Evolutionary conservation across 108 stramenopile species (phyloP), one percentile per base, ranked within the genome.

Genomic region (Stephanodiscus triporus): DNA sequence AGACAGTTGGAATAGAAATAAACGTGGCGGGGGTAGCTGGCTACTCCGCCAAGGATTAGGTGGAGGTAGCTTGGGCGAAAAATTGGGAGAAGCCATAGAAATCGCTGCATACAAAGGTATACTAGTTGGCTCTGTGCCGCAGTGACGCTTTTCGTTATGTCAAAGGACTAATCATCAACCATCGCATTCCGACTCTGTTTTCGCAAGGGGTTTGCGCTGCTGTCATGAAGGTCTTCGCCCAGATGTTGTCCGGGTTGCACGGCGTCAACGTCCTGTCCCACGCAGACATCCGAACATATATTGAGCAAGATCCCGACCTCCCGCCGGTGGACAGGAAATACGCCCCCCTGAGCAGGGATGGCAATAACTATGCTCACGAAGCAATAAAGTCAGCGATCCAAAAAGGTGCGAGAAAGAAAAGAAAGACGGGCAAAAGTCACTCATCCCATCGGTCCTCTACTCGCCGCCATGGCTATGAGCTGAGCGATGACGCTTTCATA

Each of bases 1-100:
- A 20, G 50, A 84, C 26, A 54, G 58, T 38, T 49, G 65, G 26
- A 58, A 48, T 4, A 60, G 34, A 22, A 68, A 71, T 17, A 82
- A 82, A 64, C 80, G 80, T n/a, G 85, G 85, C 13, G 85, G 88
- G 23, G 92, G 95, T n/a, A 91, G 86, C 63, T 96, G 95, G 95
- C 55, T 96, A 13, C 70, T 93, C 23, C 88, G 92, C 14, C 87
- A 89, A 49, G 85, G 88, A 9, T 66, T 96, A 49, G 88, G 89
- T 2, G 88, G 89, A 63, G 80, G 81, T 10, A 90, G 86, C 32
- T 77, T 94, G 36, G 95, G 95, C 24, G 92, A 91, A 73, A 94
- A 92, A 60, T 84, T 96, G 20, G 95, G 95, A 14, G 89, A 94
- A 75, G 77, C 86, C 0, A 86, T 84, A 16, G 95, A 96, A 85